Base-by-base conservation (phyloP, 2,329 filamentous ascomycete genomes). In the Chaetomiaceae sp. region DNA sequence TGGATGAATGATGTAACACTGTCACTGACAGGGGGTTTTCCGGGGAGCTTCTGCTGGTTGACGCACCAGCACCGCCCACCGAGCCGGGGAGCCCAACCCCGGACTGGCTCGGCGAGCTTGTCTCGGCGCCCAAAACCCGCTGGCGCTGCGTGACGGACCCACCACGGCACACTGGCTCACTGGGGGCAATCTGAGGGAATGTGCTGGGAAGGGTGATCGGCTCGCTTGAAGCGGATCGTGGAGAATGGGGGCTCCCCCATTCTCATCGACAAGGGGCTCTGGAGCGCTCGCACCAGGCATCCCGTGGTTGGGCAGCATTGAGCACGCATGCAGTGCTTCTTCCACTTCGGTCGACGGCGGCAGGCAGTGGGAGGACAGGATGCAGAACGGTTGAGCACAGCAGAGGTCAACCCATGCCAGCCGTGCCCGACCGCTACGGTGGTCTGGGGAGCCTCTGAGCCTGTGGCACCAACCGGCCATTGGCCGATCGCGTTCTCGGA, bases 111-210 rank as follows among this genome's bases (percentile, higher is more conserved):
- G 57, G 56, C 49, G 53, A 48, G 51, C 47, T 44, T 49, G 56
- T 51, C 55, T 49, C 45, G 54, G 52, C 47, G 47, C 31, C 36
- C 56, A 53, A 59, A 34, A 31, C 22, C 47, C 15, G 31, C 43
- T 47, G 51, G 45, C 8, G 27, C 43, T 54, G 56, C 44, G 48
- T 63, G 60, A 61, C 55, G 56, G 59, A 47, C 27, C 53, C 57
- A 52, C 58, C 52, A 56, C 57, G 56, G 44, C 33, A 61, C n/a
- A n/a, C n/a, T n/a, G n/a, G n/a, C n/a, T n/a, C 56, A 36, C 45
- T 43, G 49, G 48, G 53, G 40, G 51, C 51, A 53, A 42, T 51
- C 59, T 56, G 40, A 39, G 19, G 20, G 40, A 14, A 27, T 40
- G 25, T 17, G 23, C 42, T 33, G 25, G 42, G 33, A 38, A 25